Evolutionary conservation across 2,329 filamentous ascomycete genomes (phyloP), one percentile per base, ranked within the genome.

Genomic region (Saccharata proteae): DNA sequence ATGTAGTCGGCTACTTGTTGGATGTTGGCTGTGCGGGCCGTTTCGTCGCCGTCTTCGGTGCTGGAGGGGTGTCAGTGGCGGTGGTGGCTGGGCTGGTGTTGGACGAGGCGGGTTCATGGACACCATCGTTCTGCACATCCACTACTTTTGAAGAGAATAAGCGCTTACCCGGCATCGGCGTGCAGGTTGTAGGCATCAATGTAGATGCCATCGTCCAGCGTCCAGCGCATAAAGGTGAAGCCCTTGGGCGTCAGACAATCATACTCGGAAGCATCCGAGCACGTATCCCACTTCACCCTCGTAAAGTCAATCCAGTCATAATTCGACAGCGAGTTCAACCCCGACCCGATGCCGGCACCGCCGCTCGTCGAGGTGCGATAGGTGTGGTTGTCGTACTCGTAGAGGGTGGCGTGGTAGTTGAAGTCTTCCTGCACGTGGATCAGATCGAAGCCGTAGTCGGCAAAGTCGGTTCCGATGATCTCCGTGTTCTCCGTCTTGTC

Each of bases 221-320:
- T 52, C 23, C 67, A 51, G 9, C 73, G 66, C 73, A 80, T 77
- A 28, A 73, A 72, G 1, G 74, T 78, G 49, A 78, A 79, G 10
- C 76, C 76, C 51, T 80, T 80, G 14, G 74, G 76, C 1, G 75
- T 79, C 39, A 79, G 54, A 46, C 76, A 80, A 48, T 80, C 76
- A 1, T 49, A 43, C 1, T 62, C 63, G 1, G 67, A 70, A 20
- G 63, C 62, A 16, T 40, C 45, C 36, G 67, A 71, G 53, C 75
- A 78, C 3, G 47, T 57, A 15, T 60, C 50, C 74, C 76, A 80
- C 44, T 74, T 71, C 29, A 65, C 54, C 10, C 74, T 67, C 25
- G 58, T 53, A 40, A 72, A 70, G 38, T 67, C 62, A 5, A 67
- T 50, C 62, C 65, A 80, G 38, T 64, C 46, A 40, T 62, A 71